Conservation (phyloP, 1,139 yeast species). For the Saccharomyces hybrid region DNA sequence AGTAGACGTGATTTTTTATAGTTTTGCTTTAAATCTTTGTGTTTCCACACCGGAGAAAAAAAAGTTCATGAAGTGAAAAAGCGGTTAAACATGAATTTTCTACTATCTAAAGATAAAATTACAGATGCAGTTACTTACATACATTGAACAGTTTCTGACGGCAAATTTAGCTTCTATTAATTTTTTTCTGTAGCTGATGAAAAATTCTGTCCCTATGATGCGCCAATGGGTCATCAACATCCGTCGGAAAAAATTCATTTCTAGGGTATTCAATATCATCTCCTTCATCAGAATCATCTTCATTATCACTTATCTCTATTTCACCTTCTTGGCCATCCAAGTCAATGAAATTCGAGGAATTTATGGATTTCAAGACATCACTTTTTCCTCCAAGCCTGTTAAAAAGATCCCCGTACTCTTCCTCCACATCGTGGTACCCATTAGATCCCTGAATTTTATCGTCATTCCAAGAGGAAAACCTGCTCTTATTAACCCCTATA, state of each 20-base stretch:
- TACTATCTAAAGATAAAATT: background rate
- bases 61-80: background rate
- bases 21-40: background rate
- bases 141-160: background rate
- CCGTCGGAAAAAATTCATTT: conserved; percentile 45
- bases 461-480: conserved; percentile 2
- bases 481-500: conserved; percentile 1
- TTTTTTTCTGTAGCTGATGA: conserved; percentile 47
- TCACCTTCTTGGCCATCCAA: conserved; percentile 16
- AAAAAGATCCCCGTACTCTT: conserved; percentile 27
- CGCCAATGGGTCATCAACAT: conserved; percentile 53
- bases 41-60: background rate
- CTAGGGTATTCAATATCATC: conserved; percentile 34
- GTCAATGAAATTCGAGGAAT: conserved; percentile 19
- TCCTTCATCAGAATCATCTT: conserved; percentile 29
- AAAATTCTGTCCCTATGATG: conserved; percentile 56
- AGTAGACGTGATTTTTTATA: no score
- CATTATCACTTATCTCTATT: conserved; percentile 26
- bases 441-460: background rate
- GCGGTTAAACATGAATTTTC: background rate
- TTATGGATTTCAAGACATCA: conserved; percentile 23
- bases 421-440: conserved; percentile 2
- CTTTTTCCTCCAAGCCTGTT: conserved; percentile 29
- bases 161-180: conserved; percentile 34
- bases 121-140: background rate